Evolutionary conservation across 768 basidiomycete genomes (phyloP).

Genomic region (Lentinula sp.): DNA sequence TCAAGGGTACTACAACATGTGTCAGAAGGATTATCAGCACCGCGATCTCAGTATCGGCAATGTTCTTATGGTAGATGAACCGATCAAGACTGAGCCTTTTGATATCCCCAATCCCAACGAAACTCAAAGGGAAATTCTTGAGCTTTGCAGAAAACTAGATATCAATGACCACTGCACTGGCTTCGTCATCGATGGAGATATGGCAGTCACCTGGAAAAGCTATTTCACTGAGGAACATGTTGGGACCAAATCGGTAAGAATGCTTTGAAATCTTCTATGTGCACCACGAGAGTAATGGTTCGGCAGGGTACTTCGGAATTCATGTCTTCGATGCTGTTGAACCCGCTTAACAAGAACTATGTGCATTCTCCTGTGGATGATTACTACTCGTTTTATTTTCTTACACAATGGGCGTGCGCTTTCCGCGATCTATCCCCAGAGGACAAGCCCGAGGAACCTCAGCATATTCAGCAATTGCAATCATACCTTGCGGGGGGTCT

Average conservation of each 20-base stretch:
- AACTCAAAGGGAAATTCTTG: neutral
- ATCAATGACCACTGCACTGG: neutral
- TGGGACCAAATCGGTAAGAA: neutral
- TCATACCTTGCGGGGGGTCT: too few relatives aligned
- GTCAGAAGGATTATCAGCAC: neutral
- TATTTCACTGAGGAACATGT: neutral
- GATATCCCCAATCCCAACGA: neutral
- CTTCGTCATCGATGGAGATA: neutral
- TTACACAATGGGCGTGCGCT: neutral
- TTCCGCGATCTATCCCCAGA: neutral
- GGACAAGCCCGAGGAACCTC: neutral
- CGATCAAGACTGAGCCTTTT: neutral
- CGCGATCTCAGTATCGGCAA: neutral
- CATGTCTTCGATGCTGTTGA: neutral
- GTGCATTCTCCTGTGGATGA: neutral
- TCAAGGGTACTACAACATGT: neutral
- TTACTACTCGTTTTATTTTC: neutral
- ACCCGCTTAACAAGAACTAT: neutral
- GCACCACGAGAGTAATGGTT: too few relatives aligned
- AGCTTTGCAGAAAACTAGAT: neutral
- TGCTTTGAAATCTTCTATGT: neutral
- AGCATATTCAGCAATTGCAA: too few relatives aligned
- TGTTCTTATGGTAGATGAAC: constrained; percentile 1
- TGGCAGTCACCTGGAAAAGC: neutral
- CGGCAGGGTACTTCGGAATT: neutral